phyloP scores from a whole-genome alignment of 345 rosid genomes.

The Turnera subulata region DNA sequence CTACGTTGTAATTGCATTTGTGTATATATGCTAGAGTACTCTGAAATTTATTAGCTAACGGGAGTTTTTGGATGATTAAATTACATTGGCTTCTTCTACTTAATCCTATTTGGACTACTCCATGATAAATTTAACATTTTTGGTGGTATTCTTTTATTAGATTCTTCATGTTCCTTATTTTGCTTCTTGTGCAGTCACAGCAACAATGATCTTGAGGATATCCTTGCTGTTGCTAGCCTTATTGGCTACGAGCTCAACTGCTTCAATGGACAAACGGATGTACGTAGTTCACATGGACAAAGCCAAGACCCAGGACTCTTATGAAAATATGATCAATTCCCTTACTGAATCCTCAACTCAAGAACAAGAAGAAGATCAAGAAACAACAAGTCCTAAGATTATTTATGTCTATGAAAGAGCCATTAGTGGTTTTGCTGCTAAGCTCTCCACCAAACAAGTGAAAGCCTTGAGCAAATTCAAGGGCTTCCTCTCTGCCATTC shows the following conservation, averaged over 20 bases:
- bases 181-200: constrained; percentile 1
- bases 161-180: neutral
- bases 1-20: too few species aligned
- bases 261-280: constrained; percentile 33
- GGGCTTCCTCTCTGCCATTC: constrained; percentile 56
- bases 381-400: constrained; percentile 33
- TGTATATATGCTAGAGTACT: too few species aligned
- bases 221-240: constrained; percentile 23
- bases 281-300: constrained; percentile 62
- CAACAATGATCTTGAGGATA: constrained; percentile 22
- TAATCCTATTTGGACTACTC: too few species aligned
- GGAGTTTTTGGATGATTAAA: too few species aligned
- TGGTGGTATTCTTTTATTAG: neutral
- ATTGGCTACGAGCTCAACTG: constrained; percentile 25
- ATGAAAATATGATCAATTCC: constrained; percentile 32
- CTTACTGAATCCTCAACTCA: constrained; percentile 26
- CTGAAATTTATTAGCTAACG: too few species aligned
- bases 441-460: constrained; percentile 49
- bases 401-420: constrained; percentile 54
- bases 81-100: too few species aligned
- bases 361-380: constrained; percentile 16
- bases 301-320: constrained; percentile 30
- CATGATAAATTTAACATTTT: too few species aligned
- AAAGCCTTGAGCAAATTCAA: constrained; percentile 35
- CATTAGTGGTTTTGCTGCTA: constrained; percentile 63